Evolutionary conservation across 1,284 basidiomycete species (phyloP), one percentile per base, ranked within the genome.

Genomic region (Pseudozyma pruni): DNA sequence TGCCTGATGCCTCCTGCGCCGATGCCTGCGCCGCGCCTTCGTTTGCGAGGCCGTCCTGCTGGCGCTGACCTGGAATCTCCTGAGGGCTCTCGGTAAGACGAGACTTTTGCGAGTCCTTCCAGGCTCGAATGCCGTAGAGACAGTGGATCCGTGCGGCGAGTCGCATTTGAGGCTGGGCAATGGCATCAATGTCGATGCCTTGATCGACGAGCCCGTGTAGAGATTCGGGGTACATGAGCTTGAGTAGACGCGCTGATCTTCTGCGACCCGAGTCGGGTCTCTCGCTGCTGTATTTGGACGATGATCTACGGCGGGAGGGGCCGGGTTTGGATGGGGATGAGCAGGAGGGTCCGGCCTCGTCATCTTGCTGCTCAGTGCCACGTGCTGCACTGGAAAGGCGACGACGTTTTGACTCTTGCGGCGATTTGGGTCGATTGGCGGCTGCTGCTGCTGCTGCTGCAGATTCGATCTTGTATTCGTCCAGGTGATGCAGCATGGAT

Each of bases 61-160:
- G 50, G 17, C 43, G 42, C 19, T 66, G 55, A 43, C 43, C 43
- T 22, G 62, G n/a, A 9, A 69, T 62, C 43, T 69, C 66, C 44
- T 69, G 66, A 2, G 59, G 66, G 27, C 66, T 69, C 9, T 49
- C 57, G 14, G 66, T 63, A 32, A 60, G 59, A 9, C 59, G 54
- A 25, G 54, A 46, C 43, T 47, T 62, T 45, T 63, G 66, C 20
- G 66, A 62, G 23, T 69, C 59, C 32, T 63, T 69, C 66, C 66
- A 69, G 4, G 63, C 54, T 14, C 64, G 52, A 13, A 67, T 59
- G 40, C 71, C 71, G 44, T 70, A 60, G 32, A 73, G 20, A 35
- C 71, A 73, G 25, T 73, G 66, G 6, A 73, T 41, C 1, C 62
- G 43, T 3, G 71, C 71, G 10, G 71, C 71, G 10, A 70, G 41